phyloP scores from a whole-genome alignment of 2,329 filamentous ascomycete genomes.

The Zasmidium citrigriseum region DNA sequence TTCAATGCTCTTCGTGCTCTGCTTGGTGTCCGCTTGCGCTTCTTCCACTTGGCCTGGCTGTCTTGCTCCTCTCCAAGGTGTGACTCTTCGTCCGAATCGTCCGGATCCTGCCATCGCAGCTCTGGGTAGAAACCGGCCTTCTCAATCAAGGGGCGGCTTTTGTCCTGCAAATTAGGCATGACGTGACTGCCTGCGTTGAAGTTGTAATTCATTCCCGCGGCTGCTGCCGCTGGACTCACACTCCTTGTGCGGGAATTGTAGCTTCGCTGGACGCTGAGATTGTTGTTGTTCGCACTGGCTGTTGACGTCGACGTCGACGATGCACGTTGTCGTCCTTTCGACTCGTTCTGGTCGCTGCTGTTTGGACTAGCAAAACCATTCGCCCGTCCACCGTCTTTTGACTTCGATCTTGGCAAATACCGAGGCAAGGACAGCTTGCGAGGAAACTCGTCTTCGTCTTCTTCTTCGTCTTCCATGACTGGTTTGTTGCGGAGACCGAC shows the following conservation, averaged over 20 bases:
- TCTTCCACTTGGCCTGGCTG: slow-evolving; percentile 17
- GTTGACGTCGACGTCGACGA: slow-evolving; percentile 37
- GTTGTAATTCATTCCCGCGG: slow-evolving; percentile 32
- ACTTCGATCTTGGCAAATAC: slow-evolving; percentile 1
- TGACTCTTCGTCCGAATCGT: slow-evolving; percentile 31
- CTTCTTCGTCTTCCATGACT: slow-evolving; percentile 11
- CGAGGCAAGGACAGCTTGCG: slow-evolving; percentile 8
- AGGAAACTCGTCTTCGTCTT: slow-evolving; percentile 8
- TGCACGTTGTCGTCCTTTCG: slow-evolving; percentile 33
- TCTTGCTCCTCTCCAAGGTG: slow-evolving; percentile 24
- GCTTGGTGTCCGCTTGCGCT: slow-evolving; percentile 15
- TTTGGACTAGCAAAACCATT: slow-evolving; percentile 28
- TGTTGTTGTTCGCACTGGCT: slow-evolving; percentile 17
- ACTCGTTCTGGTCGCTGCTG: slow-evolving; percentile 17
- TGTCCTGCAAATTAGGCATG: slow-evolving; percentile 16
- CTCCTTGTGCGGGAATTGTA: slow-evolving; percentile 39
- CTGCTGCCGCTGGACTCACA: slow-evolving; percentile 36
- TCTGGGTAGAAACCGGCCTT: slow-evolving; percentile 45
- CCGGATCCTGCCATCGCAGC: slow-evolving; percentile 33
- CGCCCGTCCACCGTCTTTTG: slow-evolving; percentile 17
- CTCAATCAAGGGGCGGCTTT: slow-evolving; percentile 39
- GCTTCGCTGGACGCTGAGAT: slow-evolving; percentile 32
- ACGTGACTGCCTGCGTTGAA: slow-evolving; percentile 9
- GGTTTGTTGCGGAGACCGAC: slow-evolving; percentile 30
- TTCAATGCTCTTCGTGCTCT: slow-evolving; percentile 21